Conservation (phyloP, 2,329 filamentous ascomycete species). For the Paracoccidioides brasiliensis region DNA sequence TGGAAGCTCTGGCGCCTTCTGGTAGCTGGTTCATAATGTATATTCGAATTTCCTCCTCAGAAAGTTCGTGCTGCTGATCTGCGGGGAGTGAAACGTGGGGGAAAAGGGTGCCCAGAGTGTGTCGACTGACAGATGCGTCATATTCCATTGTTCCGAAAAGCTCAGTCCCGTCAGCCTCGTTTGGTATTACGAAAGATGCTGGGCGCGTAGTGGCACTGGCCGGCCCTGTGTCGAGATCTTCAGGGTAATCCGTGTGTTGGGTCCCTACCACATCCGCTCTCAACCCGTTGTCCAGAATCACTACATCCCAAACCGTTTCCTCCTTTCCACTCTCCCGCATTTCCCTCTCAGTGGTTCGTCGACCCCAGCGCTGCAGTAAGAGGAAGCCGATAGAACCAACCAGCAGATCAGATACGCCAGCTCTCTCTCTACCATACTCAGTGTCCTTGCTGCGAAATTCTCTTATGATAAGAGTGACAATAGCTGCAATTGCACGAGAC, state of each 20-base stretch:
- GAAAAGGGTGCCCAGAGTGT: conserved; percentile 12
- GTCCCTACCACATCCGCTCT: conserved; percentile 36
- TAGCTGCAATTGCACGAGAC: conserved; percentile 35
- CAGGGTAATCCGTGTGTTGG: conserved; percentile 21
- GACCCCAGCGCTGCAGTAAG: conserved; percentile 35
- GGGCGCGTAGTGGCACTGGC: conserved; percentile 32
- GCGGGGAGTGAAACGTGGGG: conserved; percentile 22
- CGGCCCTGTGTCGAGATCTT: conserved; percentile 32
- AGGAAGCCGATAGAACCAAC: conserved; percentile 34
- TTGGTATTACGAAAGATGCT: conserved; percentile 38
- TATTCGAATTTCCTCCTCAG: conserved; percentile 34
- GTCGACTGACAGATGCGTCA: conserved; percentile 14
- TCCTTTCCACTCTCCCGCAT: conserved; percentile 30
- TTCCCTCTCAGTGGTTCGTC: conserved; percentile 30
- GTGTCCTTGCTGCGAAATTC: conserved; percentile 30
- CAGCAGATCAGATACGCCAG: conserved; percentile 31
- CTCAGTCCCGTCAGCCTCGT: conserved; percentile 20
- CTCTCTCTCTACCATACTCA: conserved; percentile 20
- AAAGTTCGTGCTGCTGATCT: conserved; percentile 26
- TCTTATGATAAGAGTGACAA: conserved; percentile 34
- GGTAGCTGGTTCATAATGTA: conserved; percentile 37
- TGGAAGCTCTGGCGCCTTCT: conserved; percentile 29
- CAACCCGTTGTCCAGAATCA: conserved; percentile 34
- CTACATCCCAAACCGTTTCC: conserved; percentile 35
- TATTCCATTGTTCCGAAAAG: conserved; percentile 28